Percentiles rank a stretch among this genome's conserved stretches.
phyloP scores from a whole-genome alignment of 1,284 basidiomycete genomes.

The Apiotrichum veenhuisii region DNA sequence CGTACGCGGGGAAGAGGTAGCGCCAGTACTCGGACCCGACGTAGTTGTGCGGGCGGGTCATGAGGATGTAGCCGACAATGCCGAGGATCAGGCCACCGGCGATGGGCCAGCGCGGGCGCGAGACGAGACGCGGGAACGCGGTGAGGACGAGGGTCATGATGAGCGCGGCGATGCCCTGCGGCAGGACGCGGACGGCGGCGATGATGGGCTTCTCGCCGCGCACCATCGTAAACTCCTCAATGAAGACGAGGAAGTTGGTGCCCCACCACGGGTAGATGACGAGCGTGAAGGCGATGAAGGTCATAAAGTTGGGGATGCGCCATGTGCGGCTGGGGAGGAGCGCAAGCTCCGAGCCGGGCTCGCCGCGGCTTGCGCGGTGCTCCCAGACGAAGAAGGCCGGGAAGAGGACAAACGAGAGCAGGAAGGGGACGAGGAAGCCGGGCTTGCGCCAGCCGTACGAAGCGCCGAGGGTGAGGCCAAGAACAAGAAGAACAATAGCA shows the following conservation, averaged over 20 bases:
- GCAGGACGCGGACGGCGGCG: constrained; percentile 23
- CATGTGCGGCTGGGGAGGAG: constrained; percentile 39
- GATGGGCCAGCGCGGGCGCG: constrained; percentile 12
- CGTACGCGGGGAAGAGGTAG: constrained; percentile 33
- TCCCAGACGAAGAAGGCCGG: constrained; percentile 38
- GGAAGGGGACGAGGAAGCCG: constrained; percentile 45
- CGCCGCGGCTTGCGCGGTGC: too few relatives aligned
- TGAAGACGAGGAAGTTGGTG: constrained; percentile 39
- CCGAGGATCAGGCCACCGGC: constrained; percentile 23
- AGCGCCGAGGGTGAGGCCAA: constrained; percentile 44
- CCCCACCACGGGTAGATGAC: constrained; percentile 30
- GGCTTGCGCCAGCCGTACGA: constrained; percentile 40
- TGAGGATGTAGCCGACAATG: constrained; percentile 26
- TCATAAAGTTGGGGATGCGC: constrained; percentile 42
- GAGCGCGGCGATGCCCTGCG: constrained; percentile 18
- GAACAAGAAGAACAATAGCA: constrained; percentile 40
- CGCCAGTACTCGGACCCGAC: constrained; percentile 37
- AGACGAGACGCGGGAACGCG: constrained; percentile 10
- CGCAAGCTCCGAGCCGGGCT: too few relatives aligned
- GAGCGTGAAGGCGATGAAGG: too few relatives aligned
- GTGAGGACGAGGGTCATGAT: constrained; percentile 31
- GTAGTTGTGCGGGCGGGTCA: constrained; percentile 22
- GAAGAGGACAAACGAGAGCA: constrained; percentile 39
- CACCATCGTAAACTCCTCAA: constrained; percentile 32
- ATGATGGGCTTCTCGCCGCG: constrained; percentile 39